Evolutionary conservation across 2,329 filamentous ascomycete genomes (phyloP), one percentile per base, ranked within the genome.

Genomic region (Exophiala viscosa): DNA sequence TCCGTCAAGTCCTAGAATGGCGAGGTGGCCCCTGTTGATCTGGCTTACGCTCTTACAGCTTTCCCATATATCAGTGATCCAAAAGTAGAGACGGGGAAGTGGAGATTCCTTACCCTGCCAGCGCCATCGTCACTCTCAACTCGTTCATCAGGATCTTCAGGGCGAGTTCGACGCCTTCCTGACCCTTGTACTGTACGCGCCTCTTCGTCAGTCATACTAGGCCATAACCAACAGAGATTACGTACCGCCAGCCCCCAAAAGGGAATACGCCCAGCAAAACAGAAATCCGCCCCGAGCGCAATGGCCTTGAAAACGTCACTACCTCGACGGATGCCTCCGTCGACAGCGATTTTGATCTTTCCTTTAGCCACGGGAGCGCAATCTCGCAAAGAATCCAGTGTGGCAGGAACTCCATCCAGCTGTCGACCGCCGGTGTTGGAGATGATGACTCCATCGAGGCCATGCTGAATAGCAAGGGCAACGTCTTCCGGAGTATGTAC

Each of bases 271-370:
- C 68, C 68, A 9, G 65, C 44, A 44, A 69, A 69, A 33, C 65
- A 67, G 45, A 60, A 63, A n/a, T 59, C 55, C 4, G 68, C 68
- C 1, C 68, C 68, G 13, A 71, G 48, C 3, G 69, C 69, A 3
- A 71, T 17, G 3, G 67, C 67, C 39, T 70, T 70, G 61, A 70
- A 70, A 20, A 70, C 65, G 50, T 71, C 69, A 1, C 65, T 63
- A 0, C 67, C 69, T 2, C 67, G 61, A 3, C 67, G 63, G 18
- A 71, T 68, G 0, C 66, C 69, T 2, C 68, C 67, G 43, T 70
- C 68, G 13, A 61, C 50, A n/a, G 55, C 60, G 35, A 62, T 54
- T 34, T 54, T 42, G 52, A 73, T 69, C 17, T 64, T 64, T 0
- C 67, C 67, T n/a, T 60, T 59, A 7, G 55, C 57, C 3, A 60